Base-by-base conservation (phyloP, 768 basidiomycete genomes). In the Lentinus tigrinus region DNA sequence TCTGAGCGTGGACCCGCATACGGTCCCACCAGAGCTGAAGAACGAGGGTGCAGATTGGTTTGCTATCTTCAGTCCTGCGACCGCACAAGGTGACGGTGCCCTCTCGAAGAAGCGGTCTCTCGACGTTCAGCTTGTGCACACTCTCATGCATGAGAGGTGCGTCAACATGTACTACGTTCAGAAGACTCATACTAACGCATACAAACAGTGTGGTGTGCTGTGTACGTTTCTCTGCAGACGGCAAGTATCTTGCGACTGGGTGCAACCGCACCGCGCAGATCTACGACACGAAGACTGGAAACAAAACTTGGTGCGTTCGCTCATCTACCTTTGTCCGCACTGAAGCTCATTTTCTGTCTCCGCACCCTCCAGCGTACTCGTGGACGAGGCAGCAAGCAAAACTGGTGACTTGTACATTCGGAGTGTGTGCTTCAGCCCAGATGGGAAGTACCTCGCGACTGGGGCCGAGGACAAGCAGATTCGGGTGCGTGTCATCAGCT, bases 231-330 rank as follows among this genome's bases (percentile, higher is more conserved):
- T 96, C 93, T 51, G 91, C 93, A 14, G 95, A 98, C 72, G 93
- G 95, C 26, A 93, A 91, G 71, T 87, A 80, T 60, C 83, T 98
- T 31, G 96, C 96, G 28, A 98, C 96, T 4, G 96, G 96, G 13
- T 98, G 95, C 75, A 98, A 98, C 74, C 82, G 93, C 40, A 93
- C 93, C 0, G 93, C 95, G 19, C 95, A 97, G 72, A 95, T 98
- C 56, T 98, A 91, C 70, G 93, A 98, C 69, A 90, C 89, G 26
- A 90, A 90, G 74, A 89, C 91, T 0, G 95, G 95, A 7, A 71
- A 68, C 0, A 93, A 92, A 75, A 88, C 88, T 28, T 94, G 89
- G 95, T 94, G 63, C 54, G 85, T 71, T 9, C 44, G 23, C 19
- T 6, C 21, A 2, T 46, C 21, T 16, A 36, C 19, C 19, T 43